Percentiles rank a stretch among this genome's conserved stretches.
Evolutionary conservation across 148 eudicot genomes (phyloP).

Genomic region (Drosera capensis): DNA sequence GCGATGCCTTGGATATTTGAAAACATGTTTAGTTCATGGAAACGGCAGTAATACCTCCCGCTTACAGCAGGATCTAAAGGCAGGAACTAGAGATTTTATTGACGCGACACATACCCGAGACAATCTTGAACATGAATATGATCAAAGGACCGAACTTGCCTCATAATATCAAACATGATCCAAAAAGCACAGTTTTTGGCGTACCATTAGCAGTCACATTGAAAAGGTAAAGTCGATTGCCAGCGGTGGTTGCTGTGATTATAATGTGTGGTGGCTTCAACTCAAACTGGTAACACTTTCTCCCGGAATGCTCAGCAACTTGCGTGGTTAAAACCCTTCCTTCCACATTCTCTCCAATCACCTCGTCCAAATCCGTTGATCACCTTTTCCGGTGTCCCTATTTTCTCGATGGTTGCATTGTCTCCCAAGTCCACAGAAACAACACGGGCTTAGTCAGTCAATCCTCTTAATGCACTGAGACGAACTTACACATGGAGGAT

Average conservation of each 20-base stretch:
- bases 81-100: too few species aligned
- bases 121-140: too few species aligned
- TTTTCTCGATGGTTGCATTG: constrained; percentile 47
- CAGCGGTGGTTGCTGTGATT: constrained; percentile 94
- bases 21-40: not conserved
- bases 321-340: constrained; percentile 65
- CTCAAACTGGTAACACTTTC: constrained; percentile 82
- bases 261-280: constrained; percentile 79
- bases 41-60: too few species aligned
- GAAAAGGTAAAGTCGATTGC: constrained; percentile 83
- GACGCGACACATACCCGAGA: too few species aligned
- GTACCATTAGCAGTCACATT: constrained; percentile 60
- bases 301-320: constrained; percentile 67
- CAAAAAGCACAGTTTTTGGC: not conserved
- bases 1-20: not conserved
- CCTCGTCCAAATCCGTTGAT: constrained; percentile 93
- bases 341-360: constrained; percentile 84
- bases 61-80: too few species aligned
- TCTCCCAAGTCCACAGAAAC: constrained; percentile 46
- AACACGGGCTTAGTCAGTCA: too few species aligned
- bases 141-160: too few species aligned
- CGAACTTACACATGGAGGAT: not conserved
- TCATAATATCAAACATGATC: too few species aligned
- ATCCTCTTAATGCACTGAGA: not conserved
- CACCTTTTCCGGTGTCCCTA: constrained; percentile 80